Conservation (phyloP, 2,329 filamentous ascomycete genomes). For the Raffaelea deltoideospora region DNA sequence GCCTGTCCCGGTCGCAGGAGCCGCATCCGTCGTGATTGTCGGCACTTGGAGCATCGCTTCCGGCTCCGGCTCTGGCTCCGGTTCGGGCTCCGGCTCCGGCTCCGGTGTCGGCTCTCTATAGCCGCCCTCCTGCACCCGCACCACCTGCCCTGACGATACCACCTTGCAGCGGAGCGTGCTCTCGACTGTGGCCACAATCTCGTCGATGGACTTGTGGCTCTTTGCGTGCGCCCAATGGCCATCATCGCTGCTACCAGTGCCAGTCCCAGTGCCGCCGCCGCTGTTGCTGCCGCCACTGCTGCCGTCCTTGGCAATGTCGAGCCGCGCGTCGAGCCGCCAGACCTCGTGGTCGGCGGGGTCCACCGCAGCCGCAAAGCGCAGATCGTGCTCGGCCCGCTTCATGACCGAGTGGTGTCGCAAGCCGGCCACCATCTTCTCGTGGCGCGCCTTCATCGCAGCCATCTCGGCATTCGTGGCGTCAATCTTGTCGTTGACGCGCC, state of each 20-base stretch:
- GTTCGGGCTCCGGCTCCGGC: constrained; percentile 16
- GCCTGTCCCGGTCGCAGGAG: background rate
- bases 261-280: background rate
- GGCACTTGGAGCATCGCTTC: constrained; percentile 5
- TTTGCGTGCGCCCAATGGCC: constrained; percentile 18
- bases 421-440: constrained; percentile 59
- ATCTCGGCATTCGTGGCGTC: constrained; percentile 66
- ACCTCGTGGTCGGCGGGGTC: constrained; percentile 53
- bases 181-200: constrained; percentile 64
- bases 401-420: constrained; percentile 58
- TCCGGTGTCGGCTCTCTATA: constrained; percentile 44
- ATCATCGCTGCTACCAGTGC: background rate
- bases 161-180: constrained; percentile 52
- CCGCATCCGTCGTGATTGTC: background rate
- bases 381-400: constrained; percentile 58
- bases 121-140: constrained; percentile 65
- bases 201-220: constrained; percentile 45
- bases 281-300: constrained; percentile 6
- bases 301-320: constrained; percentile 21
- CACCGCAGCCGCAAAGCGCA: constrained; percentile 43
- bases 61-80: constrained; percentile 13
- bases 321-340: constrained; percentile 28
- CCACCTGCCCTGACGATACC: constrained; percentile 46
- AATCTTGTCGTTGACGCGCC: constrained; percentile 58
- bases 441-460: constrained; percentile 65